Evolutionary conservation across 257 asterid species (phyloP).

Genomic region (Eucommia ulmoides): DNA sequence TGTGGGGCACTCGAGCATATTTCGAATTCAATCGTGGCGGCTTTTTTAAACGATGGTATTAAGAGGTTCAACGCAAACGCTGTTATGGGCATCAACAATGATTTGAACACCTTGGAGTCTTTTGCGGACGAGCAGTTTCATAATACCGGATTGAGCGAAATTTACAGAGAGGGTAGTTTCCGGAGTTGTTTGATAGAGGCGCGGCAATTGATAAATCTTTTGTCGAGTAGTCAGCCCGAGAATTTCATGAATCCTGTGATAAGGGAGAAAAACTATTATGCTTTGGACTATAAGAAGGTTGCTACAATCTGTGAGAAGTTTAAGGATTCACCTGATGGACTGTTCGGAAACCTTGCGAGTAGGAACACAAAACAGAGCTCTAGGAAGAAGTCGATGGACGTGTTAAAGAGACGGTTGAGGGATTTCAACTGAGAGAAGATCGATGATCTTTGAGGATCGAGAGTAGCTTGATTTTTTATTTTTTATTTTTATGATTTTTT

Average conservation of each 20-base stretch:
- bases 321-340: conserved; percentile 73
- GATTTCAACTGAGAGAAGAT: conserved; percentile 59
- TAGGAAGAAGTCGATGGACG: conserved; percentile 73
- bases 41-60: conserved; percentile 54
- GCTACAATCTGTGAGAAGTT: conserved; percentile 76
- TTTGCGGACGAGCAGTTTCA: conserved; percentile 83
- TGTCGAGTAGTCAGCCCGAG: conserved; percentile 84
- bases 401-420: conserved; percentile 61
- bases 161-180: conserved; percentile 65
- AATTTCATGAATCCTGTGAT: conserved; percentile 95
- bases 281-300: conserved; percentile 73
- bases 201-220: conserved; percentile 70
- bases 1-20: conserved; percentile 81
- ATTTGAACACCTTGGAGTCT: conserved; percentile 57
- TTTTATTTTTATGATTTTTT: no score
- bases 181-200: conserved; percentile 63
- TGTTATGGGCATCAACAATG: conserved; percentile 41
- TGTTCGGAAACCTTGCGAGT: no score
- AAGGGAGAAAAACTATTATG: conserved; percentile 58
- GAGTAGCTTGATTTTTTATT: conserved; percentile 8
- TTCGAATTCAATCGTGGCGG: conserved; percentile 52
- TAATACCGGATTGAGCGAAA: conserved; percentile 62
- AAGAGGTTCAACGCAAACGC: conserved; percentile 73
- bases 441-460: conserved; percentile 1
- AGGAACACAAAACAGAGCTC: conserved; percentile 82